A percentile compares a stretch with the other conserved stretches of the same genome.
Evolutionary conservation across 495 filamentous ascomycete species (phyloP).

Genomic region (Annulohypoxylon stygium): DNA sequence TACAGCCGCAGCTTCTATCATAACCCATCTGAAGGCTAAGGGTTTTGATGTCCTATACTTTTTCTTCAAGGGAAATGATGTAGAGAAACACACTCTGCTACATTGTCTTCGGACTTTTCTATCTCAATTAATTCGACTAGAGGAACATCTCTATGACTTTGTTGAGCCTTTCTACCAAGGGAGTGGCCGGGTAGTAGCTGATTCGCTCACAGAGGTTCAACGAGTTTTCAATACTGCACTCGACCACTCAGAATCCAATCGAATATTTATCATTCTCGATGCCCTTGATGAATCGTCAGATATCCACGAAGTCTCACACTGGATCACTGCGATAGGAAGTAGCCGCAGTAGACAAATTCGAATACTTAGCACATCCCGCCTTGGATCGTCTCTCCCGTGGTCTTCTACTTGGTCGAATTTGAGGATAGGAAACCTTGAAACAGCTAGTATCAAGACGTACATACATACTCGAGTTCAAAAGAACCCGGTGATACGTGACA

Average conservation of each 20-base stretch:
- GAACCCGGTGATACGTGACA: conserved; percentile 35
- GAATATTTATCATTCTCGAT: conserved; percentile 46
- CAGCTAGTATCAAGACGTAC: conserved; percentile 26
- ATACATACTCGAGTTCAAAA: conserved; percentile 22
- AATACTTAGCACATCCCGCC: conserved; percentile 28
- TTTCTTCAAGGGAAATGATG: conserved; percentile 49
- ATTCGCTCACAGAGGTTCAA: conserved; percentile 40
- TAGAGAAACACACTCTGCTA: conserved; percentile 42
- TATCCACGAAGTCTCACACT: conserved; percentile 29
- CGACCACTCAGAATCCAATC: conserved; percentile 3
- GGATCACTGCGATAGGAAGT: conserved; percentile 18
- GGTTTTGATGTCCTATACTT: conserved; percentile 43
- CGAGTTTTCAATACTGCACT: conserved; percentile 34
- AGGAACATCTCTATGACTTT: conserved; percentile 41
- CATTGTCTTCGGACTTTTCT: conserved; percentile 44
- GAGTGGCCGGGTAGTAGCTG: conserved; percentile 46
- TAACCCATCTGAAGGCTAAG: conserved; percentile 29
- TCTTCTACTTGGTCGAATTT: conserved; percentile 6
- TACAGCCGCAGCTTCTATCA: conserved; percentile 43
- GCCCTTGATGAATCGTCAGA: conserved; percentile 50
- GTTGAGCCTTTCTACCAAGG: conserved; percentile 42
- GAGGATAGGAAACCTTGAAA: conserved; percentile 30
- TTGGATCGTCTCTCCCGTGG: conserved; percentile 8
- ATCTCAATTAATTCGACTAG: conserved; percentile 39
- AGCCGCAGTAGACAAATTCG: conserved; percentile 9